phyloP scores from a whole-genome alignment of 1,139 yeast species.

The Pichia norvegensis region DNA sequence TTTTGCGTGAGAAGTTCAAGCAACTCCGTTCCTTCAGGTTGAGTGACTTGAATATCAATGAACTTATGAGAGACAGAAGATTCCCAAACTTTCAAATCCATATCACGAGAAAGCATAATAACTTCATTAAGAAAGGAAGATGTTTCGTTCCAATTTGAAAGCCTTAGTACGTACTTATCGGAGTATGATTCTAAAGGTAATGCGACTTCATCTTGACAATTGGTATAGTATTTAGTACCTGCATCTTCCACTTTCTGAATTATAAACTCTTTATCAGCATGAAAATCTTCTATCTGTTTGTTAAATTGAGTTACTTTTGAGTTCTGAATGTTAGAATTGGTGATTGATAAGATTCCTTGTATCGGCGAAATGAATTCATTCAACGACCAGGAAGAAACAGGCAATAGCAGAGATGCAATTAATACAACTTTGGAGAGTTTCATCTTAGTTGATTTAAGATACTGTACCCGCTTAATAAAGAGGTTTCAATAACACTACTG shows the following conservation, averaged over 20 bases:
- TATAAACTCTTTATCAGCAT: not conserved
- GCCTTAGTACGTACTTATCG: conserved; percentile 45
- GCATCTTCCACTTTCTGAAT: not conserved
- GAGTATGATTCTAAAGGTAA: conserved; percentile 32
- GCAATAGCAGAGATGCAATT: not conserved
- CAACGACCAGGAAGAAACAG: not conserved
- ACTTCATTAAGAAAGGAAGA: conserved; percentile 6
- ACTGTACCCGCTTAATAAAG: too few relatives aligned
- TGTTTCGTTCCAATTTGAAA: conserved; percentile 23
- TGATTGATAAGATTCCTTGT: not conserved
- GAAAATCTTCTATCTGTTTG: not conserved
- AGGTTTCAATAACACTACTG: too few relatives aligned
- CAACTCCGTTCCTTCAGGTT: conserved; percentile 17
- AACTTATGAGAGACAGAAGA: conserved; percentile 29
- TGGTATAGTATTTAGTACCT: conserved; percentile 5
- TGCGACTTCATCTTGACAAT: conserved; percentile 2
- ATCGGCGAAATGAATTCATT: not conserved
- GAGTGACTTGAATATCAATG: conserved; percentile 34
- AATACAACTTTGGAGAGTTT: not conserved
- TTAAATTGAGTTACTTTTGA: not conserved
- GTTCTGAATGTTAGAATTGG: not conserved
- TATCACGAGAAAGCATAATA: conserved; percentile 25
- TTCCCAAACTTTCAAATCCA: conserved; percentile 35
- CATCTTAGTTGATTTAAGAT: not conserved
- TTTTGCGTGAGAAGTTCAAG: conserved; percentile 9